A percentile compares a stretch with the other conserved stretches of the same genome.
These are phyloP conservation scores for Kitagawia praeruptora DNA, from an alignment of 129 eudicot species.

Conservation along the genomic window DNA sequence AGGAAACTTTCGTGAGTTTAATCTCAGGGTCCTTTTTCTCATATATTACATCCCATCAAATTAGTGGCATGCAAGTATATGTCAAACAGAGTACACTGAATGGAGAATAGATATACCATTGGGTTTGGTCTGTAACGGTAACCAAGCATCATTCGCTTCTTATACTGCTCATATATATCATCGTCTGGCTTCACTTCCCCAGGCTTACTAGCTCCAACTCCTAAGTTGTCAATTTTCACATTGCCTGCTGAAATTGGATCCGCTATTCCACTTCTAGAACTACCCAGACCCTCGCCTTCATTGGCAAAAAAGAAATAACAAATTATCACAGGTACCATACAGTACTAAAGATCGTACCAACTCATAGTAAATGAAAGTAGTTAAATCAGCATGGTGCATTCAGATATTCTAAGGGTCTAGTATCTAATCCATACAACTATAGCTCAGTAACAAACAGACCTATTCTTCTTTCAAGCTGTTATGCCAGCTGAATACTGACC, in stretches of 20 bases:
- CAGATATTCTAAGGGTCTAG: not conserved
- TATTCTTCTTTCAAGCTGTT: too few relatives aligned
- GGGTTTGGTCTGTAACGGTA: conserved; percentile 68
- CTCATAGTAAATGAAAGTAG: not conserved
- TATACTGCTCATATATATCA: conserved; percentile 75
- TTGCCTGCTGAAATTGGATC: conserved; percentile 63
- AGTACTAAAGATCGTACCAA: not conserved
- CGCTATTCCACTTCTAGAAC: conserved; percentile 65
- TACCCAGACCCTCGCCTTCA: conserved; percentile 71
- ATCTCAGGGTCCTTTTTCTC: too few relatives aligned
- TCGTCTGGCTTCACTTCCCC: conserved; percentile 72
- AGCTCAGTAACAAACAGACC: not conserved
- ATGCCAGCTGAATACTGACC: too few relatives aligned
- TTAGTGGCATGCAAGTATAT: not conserved
- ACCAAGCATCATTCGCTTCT: conserved; percentile 84
- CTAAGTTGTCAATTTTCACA: conserved; percentile 54
- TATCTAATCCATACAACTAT: not conserved
- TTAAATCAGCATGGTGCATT: not conserved
- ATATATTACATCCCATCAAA: not conserved
- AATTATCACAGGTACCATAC: not conserved
- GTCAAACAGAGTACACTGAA: not conserved
- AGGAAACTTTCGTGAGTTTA: too few relatives aligned
- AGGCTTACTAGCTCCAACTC: conserved; percentile 68
- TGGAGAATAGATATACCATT: conserved; percentile 26
- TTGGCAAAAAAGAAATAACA: not conserved